These are phyloP conservation scores for Ustilago cynodontis DNA, from an alignment of 1,284 basidiomycete species.

Conservation along the genomic window DNA sequence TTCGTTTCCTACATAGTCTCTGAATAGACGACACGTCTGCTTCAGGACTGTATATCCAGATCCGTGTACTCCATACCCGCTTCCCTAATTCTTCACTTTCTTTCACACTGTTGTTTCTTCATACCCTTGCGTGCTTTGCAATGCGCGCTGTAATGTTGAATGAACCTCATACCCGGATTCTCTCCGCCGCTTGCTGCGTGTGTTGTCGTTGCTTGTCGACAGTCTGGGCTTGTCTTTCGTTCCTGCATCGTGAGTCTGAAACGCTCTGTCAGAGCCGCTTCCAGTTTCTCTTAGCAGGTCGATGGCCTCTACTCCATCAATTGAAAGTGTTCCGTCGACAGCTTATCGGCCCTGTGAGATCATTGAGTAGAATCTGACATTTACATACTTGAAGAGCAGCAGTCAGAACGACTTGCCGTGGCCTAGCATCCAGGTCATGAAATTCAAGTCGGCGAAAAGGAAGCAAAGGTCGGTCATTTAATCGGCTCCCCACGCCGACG, in stretches of 20 bases:
- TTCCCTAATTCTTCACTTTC: neutral
- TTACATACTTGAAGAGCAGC: too few species aligned
- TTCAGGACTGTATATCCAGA: constrained; percentile 15
- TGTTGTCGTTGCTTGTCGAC: neutral
- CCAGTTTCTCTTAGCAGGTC: too few species aligned
- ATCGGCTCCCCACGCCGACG: constrained; percentile 17
- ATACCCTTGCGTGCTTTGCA: neutral
- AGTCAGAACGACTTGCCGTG: too few species aligned
- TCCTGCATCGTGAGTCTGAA: neutral
- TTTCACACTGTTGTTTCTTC: neutral
- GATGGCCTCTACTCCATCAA: too few species aligned
- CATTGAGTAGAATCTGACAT: too few species aligned
- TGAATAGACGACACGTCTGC: neutral
- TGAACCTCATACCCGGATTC: neutral
- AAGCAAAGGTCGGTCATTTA: constrained; percentile 3
- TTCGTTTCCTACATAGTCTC: neutral
- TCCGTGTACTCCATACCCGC: constrained; percentile 11
- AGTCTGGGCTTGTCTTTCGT: neutral
- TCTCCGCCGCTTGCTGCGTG: too few species aligned
- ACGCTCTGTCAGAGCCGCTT: neutral
- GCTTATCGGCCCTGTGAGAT: too few species aligned
- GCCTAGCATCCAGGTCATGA: neutral
- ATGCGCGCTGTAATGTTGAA: constrained; percentile 4
- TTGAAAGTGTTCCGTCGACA: too few species aligned
- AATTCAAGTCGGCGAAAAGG: neutral